Evolutionary conservation across 73 alveolate genomes (phyloP).

Genomic region (Breviolum minutum): DNA sequence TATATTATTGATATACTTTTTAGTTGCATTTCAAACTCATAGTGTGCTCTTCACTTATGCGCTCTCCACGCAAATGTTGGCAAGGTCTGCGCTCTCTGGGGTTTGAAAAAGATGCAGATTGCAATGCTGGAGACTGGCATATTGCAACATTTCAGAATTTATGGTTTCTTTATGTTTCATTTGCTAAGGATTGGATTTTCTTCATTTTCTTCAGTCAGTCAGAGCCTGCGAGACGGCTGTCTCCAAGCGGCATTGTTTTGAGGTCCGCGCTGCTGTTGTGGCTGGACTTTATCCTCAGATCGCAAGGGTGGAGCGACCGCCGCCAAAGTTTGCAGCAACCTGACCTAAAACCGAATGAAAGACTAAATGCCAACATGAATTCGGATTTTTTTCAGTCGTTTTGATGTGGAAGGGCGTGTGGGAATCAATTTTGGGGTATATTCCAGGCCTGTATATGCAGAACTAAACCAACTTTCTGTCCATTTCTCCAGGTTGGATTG

Average conservation of each 20-base stretch:
- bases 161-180: not conserved
- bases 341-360: not conserved
- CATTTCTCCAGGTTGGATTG: not conserved
- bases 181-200: not conserved
- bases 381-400: too few relatives aligned
- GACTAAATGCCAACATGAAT: not conserved
- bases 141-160: not conserved
- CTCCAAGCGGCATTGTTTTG: not conserved
- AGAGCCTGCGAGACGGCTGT: not conserved
- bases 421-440: too few relatives aligned
- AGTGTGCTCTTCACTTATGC: too few relatives aligned
- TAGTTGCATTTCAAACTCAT: not conserved
- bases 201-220: not conserved
- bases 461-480: too few relatives aligned
- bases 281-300: constrained; percentile 38
- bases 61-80: not conserved
- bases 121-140: constrained; percentile 70
- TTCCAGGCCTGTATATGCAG: too few relatives aligned
- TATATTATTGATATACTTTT: too few relatives aligned
- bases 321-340: constrained; percentile 47
- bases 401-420: too few relatives aligned
- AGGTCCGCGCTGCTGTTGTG: constrained; percentile 47
- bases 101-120: constrained; percentile 65
- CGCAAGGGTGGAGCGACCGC: constrained; percentile 67
- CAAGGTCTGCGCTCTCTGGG: constrained; percentile 75